Base-by-base conservation (phyloP, 768 basidiomycete genomes). In the Tremella yokohamensis region DNA sequence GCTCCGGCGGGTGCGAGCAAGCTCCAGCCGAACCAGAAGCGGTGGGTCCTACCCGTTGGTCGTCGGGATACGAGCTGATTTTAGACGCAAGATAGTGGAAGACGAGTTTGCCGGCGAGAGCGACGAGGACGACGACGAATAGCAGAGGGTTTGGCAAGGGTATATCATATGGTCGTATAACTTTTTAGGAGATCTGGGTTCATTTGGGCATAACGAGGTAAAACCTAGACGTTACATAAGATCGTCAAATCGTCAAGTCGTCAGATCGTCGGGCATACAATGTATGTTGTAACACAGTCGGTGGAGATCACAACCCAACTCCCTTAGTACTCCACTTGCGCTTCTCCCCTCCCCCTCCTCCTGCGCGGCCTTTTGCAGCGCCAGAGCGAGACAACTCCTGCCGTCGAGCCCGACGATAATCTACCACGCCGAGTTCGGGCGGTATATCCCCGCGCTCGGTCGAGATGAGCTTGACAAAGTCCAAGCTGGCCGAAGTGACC, bases 361-460 rank as follows among this genome's bases (percentile, higher is more conserved):
- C 11, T n/a, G n/a, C n/a, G n/a, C n/a, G n/a, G n/a, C n/a, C n/a
- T n/a, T n/a, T n/a, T n/a, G n/a, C n/a, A n/a, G n/a, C n/a, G n/a
- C n/a, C n/a, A n/a, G n/a, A n/a, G n/a, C n/a, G n/a, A n/a, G n/a
- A n/a, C n/a, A n/a, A n/a, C n/a, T n/a, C 29, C 29, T 4, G 6
- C 29, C 29, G 29, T 11, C 29, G 29, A n/a, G 25, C 60, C 49
- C 45, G 45, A 1, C 61, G 58, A 57, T 70, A 73, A 64, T 73
- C 50, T 11, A 73, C 71, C 18, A 73, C 57, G 11, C 71, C 71
- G 45, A 73, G 44, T 49, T 73, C 71, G 11, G 71, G 68, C 15
- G 66, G 66, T 25, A 73, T 65, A 62, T 66, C 64, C 18, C 58
- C 66, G 1, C 69, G 39, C 54, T 66, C 64, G 7, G 62, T 60